Base-by-base conservation (phyloP, 352 stramenopile genomes). In the Phytopythium cucurbitacearum region DNA sequence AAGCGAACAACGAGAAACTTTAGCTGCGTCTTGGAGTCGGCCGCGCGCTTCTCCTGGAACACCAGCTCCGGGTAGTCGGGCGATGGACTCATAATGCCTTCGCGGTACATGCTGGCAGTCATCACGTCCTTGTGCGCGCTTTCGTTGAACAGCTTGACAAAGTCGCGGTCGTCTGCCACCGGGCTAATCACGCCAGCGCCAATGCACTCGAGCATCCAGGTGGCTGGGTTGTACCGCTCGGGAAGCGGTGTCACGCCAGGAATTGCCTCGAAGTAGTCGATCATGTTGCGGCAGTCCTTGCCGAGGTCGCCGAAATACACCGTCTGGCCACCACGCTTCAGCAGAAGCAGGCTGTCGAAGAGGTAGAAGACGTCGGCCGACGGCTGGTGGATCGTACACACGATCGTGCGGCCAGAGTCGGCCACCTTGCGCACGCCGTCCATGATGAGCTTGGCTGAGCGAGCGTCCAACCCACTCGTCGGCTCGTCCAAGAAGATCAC, bases 401-500 rank as follows among this genome's bases (percentile, higher is more conserved):
- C 21, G 21, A 28, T 28, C 21, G 21, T 28, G 21, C 21, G 21
- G 21, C 21, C 21, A 28, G 21, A 28, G 21, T 28, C 21, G 21
- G 21, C 21, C 21, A 28, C 21, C 21, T 28, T 28, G 21, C 21
- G 21, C 21, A 28, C 21, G 21, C 21, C 21, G 21, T 28, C 21
- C 21, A 28, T 28, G 21, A 28, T 28, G 21, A 28, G 21, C 21
- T 28, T 28, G 21, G 21, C 21, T 28, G 63, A 73, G 53, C 71
- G 86, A 47, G 72, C 76, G 62, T 96, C 89, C 10, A 96, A 56
- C 40, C 87, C 87, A 44, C 61, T 82, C 41, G 78, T 95, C 4
- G 85, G 84, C 35, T 82, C 68, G 41, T 85, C 72, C 33, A 81
- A 48, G 64, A 96, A 94, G 1, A 97, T 56, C 36, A 96, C 57